Conservation (phyloP, 305 asterid genomes). For the Galium porrigens region DNA sequence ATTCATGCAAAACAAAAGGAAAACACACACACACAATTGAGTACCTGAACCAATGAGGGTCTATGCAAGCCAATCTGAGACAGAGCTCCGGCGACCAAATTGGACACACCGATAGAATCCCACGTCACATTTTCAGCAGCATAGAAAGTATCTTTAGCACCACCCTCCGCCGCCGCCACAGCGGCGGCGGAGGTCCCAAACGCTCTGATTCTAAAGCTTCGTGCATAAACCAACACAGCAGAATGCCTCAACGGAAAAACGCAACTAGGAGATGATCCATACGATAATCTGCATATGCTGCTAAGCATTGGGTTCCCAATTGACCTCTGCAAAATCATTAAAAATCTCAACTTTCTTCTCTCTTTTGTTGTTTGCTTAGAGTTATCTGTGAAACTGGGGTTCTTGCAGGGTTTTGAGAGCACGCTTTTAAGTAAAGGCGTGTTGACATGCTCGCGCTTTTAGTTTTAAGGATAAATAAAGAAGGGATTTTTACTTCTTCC, state of each 20-base stretch:
- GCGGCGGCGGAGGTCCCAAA: conserved; percentile 28
- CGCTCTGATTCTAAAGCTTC: conserved; percentile 27
- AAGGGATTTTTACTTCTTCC: neutral
- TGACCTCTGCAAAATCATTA: conserved; percentile 7
- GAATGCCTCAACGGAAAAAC: conserved; percentile 12
- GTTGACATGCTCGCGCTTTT: neutral
- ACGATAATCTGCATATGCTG: conserved; percentile 28
- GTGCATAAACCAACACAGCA: conserved; percentile 18
- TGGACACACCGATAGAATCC: conserved; percentile 71
- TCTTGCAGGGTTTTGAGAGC: conserved; percentile 1
- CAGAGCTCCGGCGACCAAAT: conserved; percentile 43
- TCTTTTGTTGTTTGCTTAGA: neutral
- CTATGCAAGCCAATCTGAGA: conserved; percentile 48
- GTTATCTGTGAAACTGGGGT: neutral
- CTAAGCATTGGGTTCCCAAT: conserved; percentile 31
- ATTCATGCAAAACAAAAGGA: neutral
- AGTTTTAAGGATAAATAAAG: neutral
- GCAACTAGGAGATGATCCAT: conserved; percentile 19
- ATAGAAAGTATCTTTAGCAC: conserved; percentile 47
- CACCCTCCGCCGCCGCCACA: conserved; percentile 17
- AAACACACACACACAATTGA: neutral
- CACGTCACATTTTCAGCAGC: conserved; percentile 69
- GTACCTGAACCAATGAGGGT: conserved; percentile 85
- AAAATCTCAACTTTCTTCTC: neutral
- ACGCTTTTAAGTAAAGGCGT: neutral